Evolutionary conservation across 768 basidiomycete genomes (phyloP), one percentile per base, ranked within the genome.

Genomic region (Phylloporus scabripes): DNA sequence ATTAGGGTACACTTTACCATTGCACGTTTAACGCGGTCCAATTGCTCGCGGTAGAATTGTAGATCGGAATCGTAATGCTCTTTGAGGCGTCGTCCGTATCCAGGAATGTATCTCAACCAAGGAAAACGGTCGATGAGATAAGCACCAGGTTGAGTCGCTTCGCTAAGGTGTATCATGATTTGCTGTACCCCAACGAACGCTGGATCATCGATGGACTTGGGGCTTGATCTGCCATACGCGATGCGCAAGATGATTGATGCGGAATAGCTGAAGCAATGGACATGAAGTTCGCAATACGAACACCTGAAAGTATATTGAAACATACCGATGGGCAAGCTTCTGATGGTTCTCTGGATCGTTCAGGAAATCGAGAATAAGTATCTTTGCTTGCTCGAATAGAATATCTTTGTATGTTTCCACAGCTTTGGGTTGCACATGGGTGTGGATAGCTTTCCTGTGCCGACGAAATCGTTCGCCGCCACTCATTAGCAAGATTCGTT

Each of bases 401-500:
- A 74, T 67, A 0, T 74, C 72, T 3, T 69, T 66, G 53, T 81
- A 83, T 3, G 58, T 65, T 3, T 66, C 60, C 5, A 79, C 66
- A 0, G 70, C 69, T 50, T 75, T 78, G 0, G 75, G 69, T 51
- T 80, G 76, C 0, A 83, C 64, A 47, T 81, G 74, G 0, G 76
- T 70, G 51, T 82, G 80, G 2, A 81, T 59, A 0, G 77, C 80
- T 45, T 79, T 81, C 26, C 63, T 52, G 67, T 79, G 74, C 52
- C 77, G 79, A 64, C 78, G 79, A 55, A 81, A 76, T 23, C 74
- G 65, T 12, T 79, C 76, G 0, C 79, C 79, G 4, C 70, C 71
- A 0, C 73, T 70, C 1, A 72, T 74, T 2, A 81, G 61, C 8
- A 79, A 51, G 8, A 78, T 66, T 21, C 81, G 65, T 72, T 81